A percentile compares a stretch with the other conserved stretches of the same genome.
phyloP scores from a whole-genome alignment of 1,139 yeast species.

The Hemisphaericaspora xylanilytica region DNA sequence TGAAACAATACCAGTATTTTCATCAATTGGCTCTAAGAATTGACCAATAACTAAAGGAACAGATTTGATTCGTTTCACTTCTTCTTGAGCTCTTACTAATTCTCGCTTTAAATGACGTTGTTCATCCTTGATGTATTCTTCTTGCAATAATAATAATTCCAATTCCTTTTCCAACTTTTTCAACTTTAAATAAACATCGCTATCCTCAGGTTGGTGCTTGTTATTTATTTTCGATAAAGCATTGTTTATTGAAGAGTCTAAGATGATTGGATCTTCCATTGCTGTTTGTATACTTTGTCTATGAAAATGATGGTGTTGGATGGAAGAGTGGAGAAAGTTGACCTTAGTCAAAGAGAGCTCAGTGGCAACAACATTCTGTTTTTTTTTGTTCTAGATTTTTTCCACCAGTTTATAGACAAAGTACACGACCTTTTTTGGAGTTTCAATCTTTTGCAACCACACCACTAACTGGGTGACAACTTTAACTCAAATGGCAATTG shows the following conservation, averaged over 20 bases:
- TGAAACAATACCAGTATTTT: slow-evolving; percentile 92
- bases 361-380: no score
- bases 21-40: slow-evolving; percentile 95
- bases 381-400: no score
- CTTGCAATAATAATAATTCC: slow-evolving; percentile 81
- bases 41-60: slow-evolving; percentile 98
- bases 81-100: slow-evolving; percentile 95
- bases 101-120: slow-evolving; percentile 95
- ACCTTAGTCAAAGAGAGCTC: not conserved
- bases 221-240: slow-evolving; percentile 9
- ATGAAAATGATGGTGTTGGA: not conserved
- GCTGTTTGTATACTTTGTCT: not conserved
- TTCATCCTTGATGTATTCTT: slow-evolving; percentile 95
- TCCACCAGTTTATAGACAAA: not conserved
- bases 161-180: slow-evolving; percentile 88
- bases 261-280: slow-evolving; percentile 25
- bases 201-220: slow-evolving; percentile 30
- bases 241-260: slow-evolving; percentile 14
- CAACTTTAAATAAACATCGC: slow-evolving; percentile 77
- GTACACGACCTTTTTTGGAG: not conserved
- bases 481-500: no score
- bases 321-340: no score
- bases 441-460: not conserved
- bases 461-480: no score
- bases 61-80: slow-evolving; percentile 93